Evolutionary conservation across 1,284 basidiomycete genomes (phyloP), one percentile per base, ranked within the genome.

Genomic region (Somion occarium): DNA sequence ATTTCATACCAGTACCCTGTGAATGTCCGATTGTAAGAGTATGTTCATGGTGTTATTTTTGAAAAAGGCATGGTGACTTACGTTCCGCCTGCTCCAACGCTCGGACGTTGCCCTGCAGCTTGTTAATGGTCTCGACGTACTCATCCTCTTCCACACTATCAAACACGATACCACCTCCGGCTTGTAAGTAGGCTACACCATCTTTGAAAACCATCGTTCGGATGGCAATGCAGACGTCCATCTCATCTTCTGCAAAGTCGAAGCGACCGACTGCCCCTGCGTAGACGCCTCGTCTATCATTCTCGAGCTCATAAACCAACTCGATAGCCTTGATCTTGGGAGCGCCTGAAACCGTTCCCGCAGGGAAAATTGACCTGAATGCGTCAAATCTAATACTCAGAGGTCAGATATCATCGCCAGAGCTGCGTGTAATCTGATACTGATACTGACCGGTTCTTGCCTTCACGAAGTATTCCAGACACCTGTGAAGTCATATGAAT

Each of bases 321-420:
- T 99, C 93, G 59, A 99, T 93, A 1, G 97, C 97, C 66, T 97
- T 96, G 70, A 99, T 94, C 72, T 99, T 99, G 1, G 97, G 97
- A 25, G 97, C 97, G 13, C 97, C 97, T 0, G 93, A 97, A n/a
- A 99, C 96, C 1, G 97, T 99, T 1, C 97, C 97, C 3, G 97
- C 96, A 0, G 97, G 97, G 76, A 99, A 99, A 61, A 99, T 99
- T 42, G 95, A 98, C 20, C 97, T 85, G 76, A 99, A 97, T 0
- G 97, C 97, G 67, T 99, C 97, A 65, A 98, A 99, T 59, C 94
- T 93, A 61, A 2, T 18, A 18, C 4, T 19, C n/a, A 12, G 19
- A 18, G 15, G 50, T 50, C 30, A 51, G 34, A 43, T 12, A 22
- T 38, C 26, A 22, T 22, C 5, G 38, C 18, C 38, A 27, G 20